Evolutionary conservation across 2,329 filamentous ascomycete genomes (phyloP).

Genomic region (Penicillium sp.): DNA sequence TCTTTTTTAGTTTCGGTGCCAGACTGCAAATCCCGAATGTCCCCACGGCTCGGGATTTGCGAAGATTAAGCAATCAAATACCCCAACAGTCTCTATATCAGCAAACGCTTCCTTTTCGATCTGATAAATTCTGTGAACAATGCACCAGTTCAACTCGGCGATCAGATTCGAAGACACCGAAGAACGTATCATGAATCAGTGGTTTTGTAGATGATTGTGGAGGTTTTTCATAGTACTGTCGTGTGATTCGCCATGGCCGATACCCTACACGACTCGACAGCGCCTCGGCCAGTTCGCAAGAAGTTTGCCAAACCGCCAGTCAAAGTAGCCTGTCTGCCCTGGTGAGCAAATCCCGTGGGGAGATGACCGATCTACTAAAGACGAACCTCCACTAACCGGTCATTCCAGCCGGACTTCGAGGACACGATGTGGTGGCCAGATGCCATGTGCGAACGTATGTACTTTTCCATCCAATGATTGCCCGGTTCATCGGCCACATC

Average conservation of each 20-base stretch:
- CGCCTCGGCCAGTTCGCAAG: conserved; percentile 37
- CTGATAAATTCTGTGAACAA: neutral
- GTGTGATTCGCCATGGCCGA: conserved; percentile 25
- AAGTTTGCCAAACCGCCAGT: conserved; percentile 46
- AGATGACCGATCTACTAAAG: neutral
- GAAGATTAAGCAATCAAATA: conserved; percentile 29
- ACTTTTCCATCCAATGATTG: neutral
- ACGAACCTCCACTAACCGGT: conserved; percentile 8
- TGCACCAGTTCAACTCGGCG: conserved; percentile 5
- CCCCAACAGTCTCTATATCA: conserved; percentile 30
- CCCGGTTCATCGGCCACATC: neutral
- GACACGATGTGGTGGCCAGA: conserved; percentile 45
- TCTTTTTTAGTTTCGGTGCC: neutral
- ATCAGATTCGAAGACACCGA: neutral
- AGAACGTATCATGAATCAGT: conserved; percentile 2
- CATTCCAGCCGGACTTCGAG: conserved; percentile 40
- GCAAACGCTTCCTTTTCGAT: conserved; percentile 22
- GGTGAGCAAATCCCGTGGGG: conserved; percentile 29
- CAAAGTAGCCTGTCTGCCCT: conserved; percentile 45
- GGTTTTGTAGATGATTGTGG: conserved; percentile 1
- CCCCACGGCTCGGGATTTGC: conserved; percentile 35
- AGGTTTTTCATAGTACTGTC: conserved; percentile 2
- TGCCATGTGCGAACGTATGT: conserved; percentile 44
- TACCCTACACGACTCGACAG: conserved; percentile 18
- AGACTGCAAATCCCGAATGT: conserved; percentile 35